These are phyloP conservation scores for Metschnikowia lochheadii DNA, from an alignment of 805 yeast genomes.

Conservation along the genomic window DNA sequence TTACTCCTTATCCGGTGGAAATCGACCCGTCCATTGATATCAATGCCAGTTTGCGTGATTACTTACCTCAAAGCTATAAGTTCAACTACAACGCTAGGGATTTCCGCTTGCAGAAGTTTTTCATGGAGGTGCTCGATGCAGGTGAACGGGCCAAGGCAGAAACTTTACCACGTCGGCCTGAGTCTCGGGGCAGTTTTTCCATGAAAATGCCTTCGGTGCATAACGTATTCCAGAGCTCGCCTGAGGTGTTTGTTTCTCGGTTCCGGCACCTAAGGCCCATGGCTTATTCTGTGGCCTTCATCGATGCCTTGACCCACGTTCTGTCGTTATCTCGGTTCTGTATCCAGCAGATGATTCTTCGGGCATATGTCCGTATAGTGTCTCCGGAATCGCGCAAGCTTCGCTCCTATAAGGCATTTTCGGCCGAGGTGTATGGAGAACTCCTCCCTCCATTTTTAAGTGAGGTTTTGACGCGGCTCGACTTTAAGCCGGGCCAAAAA, in stretches of 20 bases:
- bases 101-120: constrained; percentile 13
- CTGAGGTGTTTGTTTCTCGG: constrained; percentile 16
- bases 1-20: constrained; percentile 29
- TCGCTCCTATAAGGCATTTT: constrained; percentile 75
- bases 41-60: constrained; percentile 14
- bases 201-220: constrained; percentile 2
- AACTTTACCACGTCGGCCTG: constrained; percentile 5
- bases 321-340: constrained; percentile 13
- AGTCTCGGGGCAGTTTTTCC: constrained; percentile 5
- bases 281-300: constrained; percentile 16
- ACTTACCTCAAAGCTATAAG: constrained; percentile 9
- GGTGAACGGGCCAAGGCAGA: constrained; percentile 11
- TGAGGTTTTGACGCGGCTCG: constrained; percentile 56
- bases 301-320: constrained; percentile 14
- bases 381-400: constrained; percentile 66
- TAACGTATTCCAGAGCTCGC: constrained; percentile 1
- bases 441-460: constrained; percentile 73
- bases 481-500: constrained; percentile 47
- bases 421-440: constrained; percentile 90
- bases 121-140: constrained; percentile 15
- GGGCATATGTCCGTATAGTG: constrained; percentile 72
- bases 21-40: constrained; percentile 17
- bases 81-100: constrained; percentile 11
- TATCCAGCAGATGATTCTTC: constrained; percentile 62
- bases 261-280: constrained; percentile 18